phyloP scores from a whole-genome alignment of 306 rosid species.

The Gillenia trifoliata region DNA sequence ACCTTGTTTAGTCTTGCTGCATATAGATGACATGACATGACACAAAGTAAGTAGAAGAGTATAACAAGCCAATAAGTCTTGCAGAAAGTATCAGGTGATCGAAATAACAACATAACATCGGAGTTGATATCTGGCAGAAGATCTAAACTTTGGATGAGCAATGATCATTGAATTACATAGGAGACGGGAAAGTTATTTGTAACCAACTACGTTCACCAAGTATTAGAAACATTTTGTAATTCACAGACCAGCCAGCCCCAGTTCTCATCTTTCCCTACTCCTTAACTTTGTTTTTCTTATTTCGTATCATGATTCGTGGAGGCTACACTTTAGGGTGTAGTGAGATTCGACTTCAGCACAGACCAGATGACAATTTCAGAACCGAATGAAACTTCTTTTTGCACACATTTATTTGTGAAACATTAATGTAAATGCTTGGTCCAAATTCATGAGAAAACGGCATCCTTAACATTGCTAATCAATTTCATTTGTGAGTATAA shows the following conservation, averaged over 20 bases:
- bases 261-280: background rate
- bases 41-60: background rate
- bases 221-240: background rate
- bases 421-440: too few relatives aligned
- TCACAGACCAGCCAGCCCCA: background rate
- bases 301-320: too few relatives aligned
- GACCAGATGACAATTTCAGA: too few relatives aligned
- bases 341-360: background rate
- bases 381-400: too few relatives aligned
- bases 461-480: too few relatives aligned
- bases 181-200: background rate
- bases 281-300: background rate
- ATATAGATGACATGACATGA: slow-evolving; percentile 1
- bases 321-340: background rate
- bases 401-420: too few relatives aligned
- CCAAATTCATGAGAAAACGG: too few relatives aligned
- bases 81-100: background rate
- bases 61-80: background rate
- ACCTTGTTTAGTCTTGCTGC: slow-evolving; percentile 34
- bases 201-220: background rate
- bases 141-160: background rate
- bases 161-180: background rate
- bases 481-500: too few relatives aligned
- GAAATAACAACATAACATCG: background rate
- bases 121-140: background rate